phyloP scores from a whole-genome alignment of 129 eudicot species.

The Cynara cardunculus region DNA sequence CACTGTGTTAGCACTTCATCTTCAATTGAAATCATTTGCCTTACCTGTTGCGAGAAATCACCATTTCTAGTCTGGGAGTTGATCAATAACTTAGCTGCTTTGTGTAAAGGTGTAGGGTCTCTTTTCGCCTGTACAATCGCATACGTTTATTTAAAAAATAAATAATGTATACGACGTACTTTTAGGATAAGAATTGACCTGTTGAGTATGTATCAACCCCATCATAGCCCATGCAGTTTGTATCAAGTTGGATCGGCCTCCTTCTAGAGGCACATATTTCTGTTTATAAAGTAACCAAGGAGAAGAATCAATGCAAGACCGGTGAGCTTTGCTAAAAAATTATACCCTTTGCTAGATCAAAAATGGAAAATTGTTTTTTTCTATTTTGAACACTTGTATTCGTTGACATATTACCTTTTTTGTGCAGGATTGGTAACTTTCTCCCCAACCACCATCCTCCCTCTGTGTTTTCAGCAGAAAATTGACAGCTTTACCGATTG shows the following conservation, averaged over 20 bases:
- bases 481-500: conserved; percentile 30
- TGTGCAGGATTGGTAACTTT: conserved; percentile 37
- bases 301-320: not conserved
- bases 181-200: not conserved
- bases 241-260: conserved; percentile 38
- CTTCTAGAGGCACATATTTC: conserved; percentile 41
- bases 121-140: conserved; percentile 25
- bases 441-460: conserved; percentile 61
- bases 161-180: not conserved
- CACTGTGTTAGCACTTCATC: not conserved
- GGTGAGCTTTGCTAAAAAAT: not conserved
- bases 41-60: conserved; percentile 60
- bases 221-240: conserved; percentile 7
- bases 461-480: conserved; percentile 28
- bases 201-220: not conserved
- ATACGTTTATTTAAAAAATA: not conserved
- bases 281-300: conserved; percentile 1
- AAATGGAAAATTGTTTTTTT: not conserved
- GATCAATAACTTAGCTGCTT: conserved; percentile 46
- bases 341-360: not conserved
- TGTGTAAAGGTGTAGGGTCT: conserved; percentile 47
- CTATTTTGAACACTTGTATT: not conserved
- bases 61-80: conserved; percentile 53
- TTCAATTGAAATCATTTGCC: not conserved
- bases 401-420: conserved; percentile 24